phyloP scores from a whole-genome alignment of 108 stramenopile species.

The Schizochytrium sp. region DNA sequence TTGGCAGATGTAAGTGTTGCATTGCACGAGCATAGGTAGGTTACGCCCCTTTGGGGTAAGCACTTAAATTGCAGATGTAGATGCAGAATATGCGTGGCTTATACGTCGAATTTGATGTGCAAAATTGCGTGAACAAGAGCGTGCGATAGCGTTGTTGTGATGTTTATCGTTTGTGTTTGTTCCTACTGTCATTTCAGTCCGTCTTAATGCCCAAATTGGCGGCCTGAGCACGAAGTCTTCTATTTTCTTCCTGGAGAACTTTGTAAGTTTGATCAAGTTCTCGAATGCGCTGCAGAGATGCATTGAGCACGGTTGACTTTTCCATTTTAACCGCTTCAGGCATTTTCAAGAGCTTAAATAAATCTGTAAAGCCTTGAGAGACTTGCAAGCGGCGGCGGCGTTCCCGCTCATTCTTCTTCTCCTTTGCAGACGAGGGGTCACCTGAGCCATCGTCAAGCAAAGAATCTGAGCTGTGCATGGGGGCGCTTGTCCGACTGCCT shows the following conservation, averaged over 20 bases:
- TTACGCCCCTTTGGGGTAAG: too few relatives aligned
- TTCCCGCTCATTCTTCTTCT: slow-evolving; percentile 60
- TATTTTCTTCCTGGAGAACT: background rate
- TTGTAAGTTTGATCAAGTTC: slow-evolving; percentile 38
- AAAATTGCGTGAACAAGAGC: too few relatives aligned
- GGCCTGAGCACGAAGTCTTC: slow-evolving; percentile 26
- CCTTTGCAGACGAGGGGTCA: slow-evolving; percentile 40
- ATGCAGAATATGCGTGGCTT: too few relatives aligned
- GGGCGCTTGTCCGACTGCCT: background rate
- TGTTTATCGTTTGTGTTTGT: background rate
- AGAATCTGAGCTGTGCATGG: background rate
- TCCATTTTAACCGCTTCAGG: slow-evolving; percentile 37
- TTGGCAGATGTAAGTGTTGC: too few relatives aligned
- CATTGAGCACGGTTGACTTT: slow-evolving; percentile 56
- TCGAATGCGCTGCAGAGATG: background rate
- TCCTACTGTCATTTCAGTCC: background rate
- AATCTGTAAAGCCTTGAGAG: slow-evolving; percentile 26
- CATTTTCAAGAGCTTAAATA: slow-evolving; percentile 43
- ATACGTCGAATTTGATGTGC: too few relatives aligned
- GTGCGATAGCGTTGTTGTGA: too few relatives aligned
- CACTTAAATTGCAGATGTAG: too few relatives aligned
- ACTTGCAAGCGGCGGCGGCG: slow-evolving; percentile 38
- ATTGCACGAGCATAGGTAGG: too few relatives aligned
- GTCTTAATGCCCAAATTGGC: slow-evolving; percentile 17
- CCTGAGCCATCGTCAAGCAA: background rate